Conservation (phyloP, 805 yeast species). For the Sugiyamaella mastotermitis region DNA sequence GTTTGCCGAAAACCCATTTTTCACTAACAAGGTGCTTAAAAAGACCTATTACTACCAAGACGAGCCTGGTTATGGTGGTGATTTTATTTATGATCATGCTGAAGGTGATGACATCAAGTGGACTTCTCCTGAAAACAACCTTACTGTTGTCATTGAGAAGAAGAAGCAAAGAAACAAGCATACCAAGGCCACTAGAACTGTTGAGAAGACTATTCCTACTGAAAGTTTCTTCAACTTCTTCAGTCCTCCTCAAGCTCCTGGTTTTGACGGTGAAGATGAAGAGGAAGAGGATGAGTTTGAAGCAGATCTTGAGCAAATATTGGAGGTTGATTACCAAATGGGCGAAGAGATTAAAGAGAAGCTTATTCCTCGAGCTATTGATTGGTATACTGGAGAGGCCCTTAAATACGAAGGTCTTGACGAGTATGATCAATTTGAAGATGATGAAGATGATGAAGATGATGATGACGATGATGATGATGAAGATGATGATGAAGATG, state of each 20-base stretch:
- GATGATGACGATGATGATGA: slow-evolving; percentile 56
- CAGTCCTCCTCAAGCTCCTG: slow-evolving; percentile 82
- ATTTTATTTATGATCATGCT: slow-evolving; percentile 94
- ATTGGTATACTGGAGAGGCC: slow-evolving; percentile 98
- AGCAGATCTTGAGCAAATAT: slow-evolving; percentile 71
- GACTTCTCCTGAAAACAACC: slow-evolving; percentile 73
- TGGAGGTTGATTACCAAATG: slow-evolving; percentile 88
- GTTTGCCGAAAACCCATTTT: slow-evolving; percentile 69
- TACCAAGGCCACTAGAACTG: slow-evolving; percentile 93
- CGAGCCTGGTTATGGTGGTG: slow-evolving; percentile 91
- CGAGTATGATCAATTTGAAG: slow-evolving; percentile 53
- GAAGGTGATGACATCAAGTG: slow-evolving; percentile 84
- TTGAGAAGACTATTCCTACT: slow-evolving; percentile 89
- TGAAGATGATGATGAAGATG: slow-evolving; percentile 40
- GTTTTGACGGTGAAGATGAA: slow-evolving; percentile 47
- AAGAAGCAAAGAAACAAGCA: slow-evolving; percentile 95
- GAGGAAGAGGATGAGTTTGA: slow-evolving; percentile 51
- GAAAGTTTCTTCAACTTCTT: slow-evolving; percentile 95
- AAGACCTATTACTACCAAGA: slow-evolving; percentile 93
- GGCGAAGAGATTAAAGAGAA: slow-evolving; percentile 97
- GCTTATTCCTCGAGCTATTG: slow-evolving; percentile 91
- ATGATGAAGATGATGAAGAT: slow-evolving; percentile 55
- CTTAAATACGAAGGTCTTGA: slow-evolving; percentile 63
- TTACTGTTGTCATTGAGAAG: slow-evolving; percentile 82
- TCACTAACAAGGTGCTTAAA: slow-evolving; percentile 63